Conservation (phyloP, 2,329 filamentous ascomycete genomes). For the Rhinocladiella similis region DNA sequence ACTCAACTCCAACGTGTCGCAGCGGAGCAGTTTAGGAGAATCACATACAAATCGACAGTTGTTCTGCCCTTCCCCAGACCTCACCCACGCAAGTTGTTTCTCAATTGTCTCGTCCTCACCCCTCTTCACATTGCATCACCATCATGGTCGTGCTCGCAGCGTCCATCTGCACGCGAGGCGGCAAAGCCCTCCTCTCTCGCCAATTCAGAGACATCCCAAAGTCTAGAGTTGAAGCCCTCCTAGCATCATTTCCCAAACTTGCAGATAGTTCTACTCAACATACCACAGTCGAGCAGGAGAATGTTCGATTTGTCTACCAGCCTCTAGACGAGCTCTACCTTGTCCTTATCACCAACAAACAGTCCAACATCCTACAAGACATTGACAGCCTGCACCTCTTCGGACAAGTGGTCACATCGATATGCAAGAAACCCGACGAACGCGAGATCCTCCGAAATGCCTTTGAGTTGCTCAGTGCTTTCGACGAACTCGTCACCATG, state of each 20-base stretch:
- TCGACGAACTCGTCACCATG: conserved; percentile 93
- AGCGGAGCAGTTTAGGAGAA: background rate
- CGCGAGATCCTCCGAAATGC: conserved; percentile 92
- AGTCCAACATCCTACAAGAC: conserved; percentile 98
- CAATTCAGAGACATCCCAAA: conserved; percentile 98
- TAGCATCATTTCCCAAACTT: conserved; percentile 96
- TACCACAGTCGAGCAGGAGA: conserved; percentile 98
- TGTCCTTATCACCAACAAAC: conserved; percentile 98
- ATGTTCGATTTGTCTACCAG: conserved; percentile 99
- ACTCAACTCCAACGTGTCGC: background rate
- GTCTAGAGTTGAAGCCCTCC: conserved; percentile 91
- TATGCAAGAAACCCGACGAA: conserved; percentile 95
- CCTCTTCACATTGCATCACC: background rate
- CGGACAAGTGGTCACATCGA: conserved; percentile 93
- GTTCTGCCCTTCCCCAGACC: background rate
- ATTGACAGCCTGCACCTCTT: conserved; percentile 98
- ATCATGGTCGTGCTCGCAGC: conserved; percentile 89
- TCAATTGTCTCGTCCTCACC: background rate
- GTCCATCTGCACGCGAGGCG: conserved; percentile 96
- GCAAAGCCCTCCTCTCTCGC: conserved; percentile 95
- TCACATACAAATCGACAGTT: background rate
- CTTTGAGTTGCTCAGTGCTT: conserved; percentile 93
- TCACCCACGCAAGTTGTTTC: background rate
- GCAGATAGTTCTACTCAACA: conserved; percentile 95
- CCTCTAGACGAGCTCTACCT: conserved; percentile 99